Base-by-base conservation (phyloP, 208 protist genomes). In the Blechomonas ayalai region DNA sequence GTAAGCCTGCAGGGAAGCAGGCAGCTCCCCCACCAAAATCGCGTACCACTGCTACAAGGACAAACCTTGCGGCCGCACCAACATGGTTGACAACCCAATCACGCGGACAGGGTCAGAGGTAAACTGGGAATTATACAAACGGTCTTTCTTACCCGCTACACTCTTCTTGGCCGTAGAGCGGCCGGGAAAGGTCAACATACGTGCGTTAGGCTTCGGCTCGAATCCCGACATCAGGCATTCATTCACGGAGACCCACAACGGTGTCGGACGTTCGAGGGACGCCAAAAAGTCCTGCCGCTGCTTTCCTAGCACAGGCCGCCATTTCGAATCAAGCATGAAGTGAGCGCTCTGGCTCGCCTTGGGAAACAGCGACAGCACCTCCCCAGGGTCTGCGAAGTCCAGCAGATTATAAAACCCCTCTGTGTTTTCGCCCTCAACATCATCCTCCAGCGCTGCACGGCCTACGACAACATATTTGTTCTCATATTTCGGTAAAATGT, bases 161-260 rank as follows among this genome's bases (percentile, higher is more conserved):
- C 34, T 19, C 31, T 53, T 66, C 20, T 48, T 66, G n/a, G n/a
- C n/a, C n/a, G n/a, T n/a, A n/a, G n/a, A n/a, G 29, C 16, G 23
- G 15, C 39, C 31, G 19, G 78, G 54, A 52, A 83, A 76, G 2
- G 53, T 59, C 13, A 75, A 6, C 12, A 68, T 41, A 18, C 40
- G 32, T 3, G 52, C 47, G 0, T 57, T 66, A 4, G 63, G 39
- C 23, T 65, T 74, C 13, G 74, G 67, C 33, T 80, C 66, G 52
- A 93, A 90, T 18, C 85, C 85, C 4, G 81, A 90, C 81, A 93
- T 90, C 10, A 93, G 57, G 33, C 80, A 90, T 66, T 93, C 85
- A 56, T 82, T 93, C 41, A 89, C 76, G 5, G 85, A 88, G 1
- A 93, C 70, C 85, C 85, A 93, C 36, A 93, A 64, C 33, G 85